phyloP scores from a whole-genome alignment of 768 basidiomycete species.

The Russula earlei region DNA sequence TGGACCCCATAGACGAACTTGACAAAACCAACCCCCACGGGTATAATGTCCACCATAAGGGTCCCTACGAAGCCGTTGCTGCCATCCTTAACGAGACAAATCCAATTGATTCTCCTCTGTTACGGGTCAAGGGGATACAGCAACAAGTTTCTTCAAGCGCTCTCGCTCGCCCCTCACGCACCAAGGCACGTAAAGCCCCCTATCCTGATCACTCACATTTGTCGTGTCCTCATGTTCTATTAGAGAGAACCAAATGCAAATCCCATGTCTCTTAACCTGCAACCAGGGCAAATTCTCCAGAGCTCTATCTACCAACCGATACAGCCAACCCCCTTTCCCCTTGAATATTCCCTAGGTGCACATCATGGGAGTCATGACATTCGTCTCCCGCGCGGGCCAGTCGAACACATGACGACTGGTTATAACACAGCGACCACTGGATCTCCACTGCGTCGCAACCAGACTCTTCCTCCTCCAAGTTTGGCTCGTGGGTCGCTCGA shows the following conservation, averaged over 20 bases:
- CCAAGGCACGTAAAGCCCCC: constrained; percentile 6
- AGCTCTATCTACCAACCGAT: constrained; percentile 17
- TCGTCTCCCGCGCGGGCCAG: background rate
- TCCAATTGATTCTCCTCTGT: constrained; percentile 10
- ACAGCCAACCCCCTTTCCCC: constrained; percentile 9
- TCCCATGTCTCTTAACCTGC: constrained; percentile 23
- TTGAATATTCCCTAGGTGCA: constrained; percentile 3
- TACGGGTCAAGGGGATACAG: constrained; percentile 6
- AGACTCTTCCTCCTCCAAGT: constrained; percentile 6
- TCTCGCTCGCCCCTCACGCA: background rate
- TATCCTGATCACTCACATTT: background rate
- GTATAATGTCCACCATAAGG: constrained; percentile 50
- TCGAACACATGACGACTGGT: background rate
- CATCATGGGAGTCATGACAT: constrained; percentile 6
- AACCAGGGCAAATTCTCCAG: constrained; percentile 28
- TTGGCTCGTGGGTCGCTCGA: background rate
- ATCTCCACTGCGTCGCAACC: constrained; percentile 7
- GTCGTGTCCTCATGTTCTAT: constrained; percentile 4
- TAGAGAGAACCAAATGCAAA: constrained; percentile 14
- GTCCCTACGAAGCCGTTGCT: constrained; percentile 62
- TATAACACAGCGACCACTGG: background rate
- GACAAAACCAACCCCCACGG: constrained; percentile 71
- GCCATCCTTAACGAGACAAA: constrained; percentile 13
- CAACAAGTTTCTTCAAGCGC: constrained; percentile 4
- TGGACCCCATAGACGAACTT: constrained; percentile 70